These are phyloP conservation scores for Phyllosticta paracitricarpa DNA, from an alignment of 2,329 filamentous ascomycete genomes.

Conservation along the genomic window DNA sequence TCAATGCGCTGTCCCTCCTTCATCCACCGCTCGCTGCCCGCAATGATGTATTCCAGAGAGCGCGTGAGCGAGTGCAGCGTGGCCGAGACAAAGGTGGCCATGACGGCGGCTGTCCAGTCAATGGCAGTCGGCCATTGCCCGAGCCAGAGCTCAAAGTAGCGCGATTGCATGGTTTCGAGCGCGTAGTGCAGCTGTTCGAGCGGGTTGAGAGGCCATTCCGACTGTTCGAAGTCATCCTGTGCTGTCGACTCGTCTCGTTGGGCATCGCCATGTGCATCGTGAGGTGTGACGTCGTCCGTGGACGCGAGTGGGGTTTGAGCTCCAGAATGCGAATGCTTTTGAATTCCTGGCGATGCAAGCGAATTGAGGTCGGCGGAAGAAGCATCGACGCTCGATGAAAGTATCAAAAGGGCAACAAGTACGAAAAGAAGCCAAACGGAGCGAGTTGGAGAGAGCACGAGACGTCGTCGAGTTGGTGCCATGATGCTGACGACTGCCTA, in stretches of 20 bases:
- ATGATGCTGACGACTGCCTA: not conserved
- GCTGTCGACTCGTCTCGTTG: not conserved
- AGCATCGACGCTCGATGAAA: not conserved
- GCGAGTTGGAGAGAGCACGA: not conserved
- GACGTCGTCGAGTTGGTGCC: not conserved
- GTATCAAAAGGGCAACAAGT: not conserved
- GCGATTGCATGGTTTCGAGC: slow-evolving; percentile 63
- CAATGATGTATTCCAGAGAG: slow-evolving; percentile 40
- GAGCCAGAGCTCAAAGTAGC: slow-evolving; percentile 66
- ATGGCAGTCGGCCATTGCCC: slow-evolving; percentile 80
- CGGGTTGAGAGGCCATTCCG: slow-evolving; percentile 12
- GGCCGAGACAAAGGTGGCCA: slow-evolving; percentile 68
- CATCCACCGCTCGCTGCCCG: slow-evolving; percentile 19
- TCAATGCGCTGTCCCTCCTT: slow-evolving; percentile 45
- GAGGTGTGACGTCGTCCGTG: not conserved
- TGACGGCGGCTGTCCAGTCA: slow-evolving; percentile 87
- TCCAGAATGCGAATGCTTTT: not conserved
- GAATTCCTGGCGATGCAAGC: not conserved
- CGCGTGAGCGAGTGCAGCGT: slow-evolving; percentile 61
- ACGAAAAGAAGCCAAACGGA: not conserved
- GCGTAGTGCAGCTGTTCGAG: slow-evolving; percentile 39
- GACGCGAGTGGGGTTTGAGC: not conserved
- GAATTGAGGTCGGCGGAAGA: not conserved
- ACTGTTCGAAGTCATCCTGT: not conserved
- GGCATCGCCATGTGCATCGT: not conserved